Evolutionary conservation across 208 protist species (phyloP).

Genomic region (Wallacemonas collosoma): DNA sequence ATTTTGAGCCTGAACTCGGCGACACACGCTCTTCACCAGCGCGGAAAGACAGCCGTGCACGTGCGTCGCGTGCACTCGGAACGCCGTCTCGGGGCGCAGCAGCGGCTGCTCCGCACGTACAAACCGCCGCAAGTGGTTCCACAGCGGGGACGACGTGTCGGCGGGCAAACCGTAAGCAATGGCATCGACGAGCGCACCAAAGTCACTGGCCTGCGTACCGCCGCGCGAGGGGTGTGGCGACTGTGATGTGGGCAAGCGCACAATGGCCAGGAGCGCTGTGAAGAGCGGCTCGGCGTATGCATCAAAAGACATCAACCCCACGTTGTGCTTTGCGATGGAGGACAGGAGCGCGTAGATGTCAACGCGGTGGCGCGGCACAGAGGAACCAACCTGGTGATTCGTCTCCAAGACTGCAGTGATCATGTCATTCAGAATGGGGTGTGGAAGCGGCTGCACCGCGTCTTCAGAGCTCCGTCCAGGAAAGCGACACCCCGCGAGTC

Average conservation of each 20-base stretch:
- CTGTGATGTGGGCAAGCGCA: slow-evolving; percentile 42
- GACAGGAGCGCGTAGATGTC: slow-evolving; percentile 38
- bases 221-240: neutral
- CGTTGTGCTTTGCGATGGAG: slow-evolving; percentile 36
- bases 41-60: slow-evolving; percentile 48
- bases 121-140: slow-evolving; percentile 81
- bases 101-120: slow-evolving; percentile 72
- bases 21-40: slow-evolving; percentile 32
- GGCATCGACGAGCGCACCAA: neutral
- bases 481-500: slow-evolving; percentile 1
- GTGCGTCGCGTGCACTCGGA: slow-evolving; percentile 5
- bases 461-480: neutral
- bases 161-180: slow-evolving; percentile 5
- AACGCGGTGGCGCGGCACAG: no score
- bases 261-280: slow-evolving; percentile 39
- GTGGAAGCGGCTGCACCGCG: neutral
- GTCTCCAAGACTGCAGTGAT: neutral
- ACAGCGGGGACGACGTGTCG: slow-evolving; percentile 48
- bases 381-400: neutral
- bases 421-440: neutral
- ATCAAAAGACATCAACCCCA: slow-evolving; percentile 51
- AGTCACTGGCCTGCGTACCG: neutral
- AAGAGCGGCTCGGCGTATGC: slow-evolving; percentile 77
- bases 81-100: slow-evolving; percentile 50
- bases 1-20: slow-evolving; percentile 16